Evolutionary conservation across 73 alveolate species (phyloP).

Genomic region (Tetrahymena elliotti): DNA sequence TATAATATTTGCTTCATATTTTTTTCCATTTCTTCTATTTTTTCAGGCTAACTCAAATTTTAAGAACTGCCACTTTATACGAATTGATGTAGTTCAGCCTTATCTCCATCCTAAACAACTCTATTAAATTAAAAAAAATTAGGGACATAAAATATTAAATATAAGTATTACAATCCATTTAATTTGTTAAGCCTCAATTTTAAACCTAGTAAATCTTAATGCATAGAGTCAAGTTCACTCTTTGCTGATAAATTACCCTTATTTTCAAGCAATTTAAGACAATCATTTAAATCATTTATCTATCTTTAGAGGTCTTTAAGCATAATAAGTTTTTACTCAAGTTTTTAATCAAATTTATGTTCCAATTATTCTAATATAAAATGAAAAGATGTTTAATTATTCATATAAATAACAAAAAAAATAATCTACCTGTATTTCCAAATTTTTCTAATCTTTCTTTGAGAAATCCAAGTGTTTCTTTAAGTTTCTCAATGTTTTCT

Average conservation of each 20-base stretch:
- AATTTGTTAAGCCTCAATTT: neutral
- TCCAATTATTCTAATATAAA: neutral
- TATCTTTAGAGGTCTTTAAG: neutral
- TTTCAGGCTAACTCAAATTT: neutral
- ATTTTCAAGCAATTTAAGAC: neutral
- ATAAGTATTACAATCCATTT: neutral
- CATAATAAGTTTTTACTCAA: neutral
- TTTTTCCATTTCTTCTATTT: neutral
- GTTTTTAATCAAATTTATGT: neutral
- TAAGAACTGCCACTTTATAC: neutral
- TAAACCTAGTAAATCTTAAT: neutral
- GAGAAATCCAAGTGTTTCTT: neutral
- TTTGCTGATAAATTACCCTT: neutral
- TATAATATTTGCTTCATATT: neutral
- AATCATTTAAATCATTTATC: neutral
- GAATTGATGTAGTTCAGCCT: neutral
- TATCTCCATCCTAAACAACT: neutral
- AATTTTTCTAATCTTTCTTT: neutral
- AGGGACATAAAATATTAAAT: neutral
- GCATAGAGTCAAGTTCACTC: neutral
- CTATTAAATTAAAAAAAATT: neutral
- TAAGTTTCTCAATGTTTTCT: neutral
- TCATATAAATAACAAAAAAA: no score
- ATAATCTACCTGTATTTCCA: neutral
- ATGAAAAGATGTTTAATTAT: no score